Percentiles rank a stretch among this genome's conserved stretches.
Conservation (phyloP, 768 basidiomycete species). For the Mycena maculata region DNA sequence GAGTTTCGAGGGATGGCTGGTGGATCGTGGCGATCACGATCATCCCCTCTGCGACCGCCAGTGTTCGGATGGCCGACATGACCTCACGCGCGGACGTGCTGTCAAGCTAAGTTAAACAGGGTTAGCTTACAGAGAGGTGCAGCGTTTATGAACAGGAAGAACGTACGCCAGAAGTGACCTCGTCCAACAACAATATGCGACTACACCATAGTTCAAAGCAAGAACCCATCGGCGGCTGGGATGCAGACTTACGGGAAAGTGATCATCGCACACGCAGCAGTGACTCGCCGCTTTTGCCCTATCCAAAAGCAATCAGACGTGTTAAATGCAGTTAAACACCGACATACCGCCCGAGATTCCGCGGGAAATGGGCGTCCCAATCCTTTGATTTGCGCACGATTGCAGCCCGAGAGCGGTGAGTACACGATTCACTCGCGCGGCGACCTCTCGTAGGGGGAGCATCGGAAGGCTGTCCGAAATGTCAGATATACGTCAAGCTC, state of each 20-base stretch:
- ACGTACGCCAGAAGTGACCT: conserved; percentile 64
- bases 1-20: conserved; percentile 71
- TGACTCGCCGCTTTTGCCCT: conserved; percentile 73
- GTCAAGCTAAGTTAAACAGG: conserved; percentile 51
- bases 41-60: conserved; percentile 60
- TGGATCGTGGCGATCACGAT: conserved; percentile 76
- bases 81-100: conserved; percentile 59
- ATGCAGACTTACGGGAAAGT: conserved; percentile 56
- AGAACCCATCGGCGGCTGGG: neutral
- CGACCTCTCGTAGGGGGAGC: conserved; percentile 49
- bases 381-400: conserved; percentile 59
- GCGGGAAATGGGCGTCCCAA: conserved; percentile 68
- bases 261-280: conserved; percentile 70
- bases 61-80: conserved; percentile 54
- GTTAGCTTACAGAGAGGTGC: neutral
- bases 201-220: conserved; percentile 33
- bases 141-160: neutral
- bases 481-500: too few species aligned
- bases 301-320: neutral
- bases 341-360: conserved; percentile 67
- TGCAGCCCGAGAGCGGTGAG: conserved; percentile 60
- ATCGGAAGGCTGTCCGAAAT: conserved; percentile 46
- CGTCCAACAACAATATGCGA: conserved; percentile 71
- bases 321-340: neutral
- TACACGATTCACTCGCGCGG: conserved; percentile 55